phyloP scores from a whole-genome alignment of 805 yeast species.

The Saccharomyces eubayanus region DNA sequence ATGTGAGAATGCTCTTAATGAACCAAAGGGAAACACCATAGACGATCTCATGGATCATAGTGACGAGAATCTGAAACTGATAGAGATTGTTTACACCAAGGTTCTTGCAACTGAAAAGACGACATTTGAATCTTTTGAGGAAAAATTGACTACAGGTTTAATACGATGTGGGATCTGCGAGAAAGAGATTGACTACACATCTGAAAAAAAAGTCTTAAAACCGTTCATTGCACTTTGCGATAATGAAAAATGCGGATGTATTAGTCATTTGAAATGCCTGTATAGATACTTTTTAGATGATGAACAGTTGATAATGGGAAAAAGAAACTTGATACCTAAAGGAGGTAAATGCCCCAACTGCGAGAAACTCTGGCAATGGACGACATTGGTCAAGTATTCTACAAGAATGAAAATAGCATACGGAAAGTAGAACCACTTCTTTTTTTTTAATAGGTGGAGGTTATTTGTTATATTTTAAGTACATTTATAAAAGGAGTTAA shows the following conservation, averaged over 20 bases:
- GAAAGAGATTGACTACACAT: conserved; percentile 30
- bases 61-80: conserved; percentile 19
- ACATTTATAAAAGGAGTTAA: neutral
- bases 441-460: neutral
- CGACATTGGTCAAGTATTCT: conserved; percentile 22
- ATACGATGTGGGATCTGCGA: conserved; percentile 31
- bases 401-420: conserved; percentile 11
- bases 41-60: conserved; percentile 13
- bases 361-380: conserved; percentile 23
- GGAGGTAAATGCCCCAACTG: conserved; percentile 28
- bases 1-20: conserved; percentile 1
- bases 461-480: neutral
- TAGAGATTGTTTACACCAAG: conserved; percentile 21
- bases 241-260: conserved; percentile 25
- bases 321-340: conserved; percentile 22
- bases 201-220: conserved; percentile 18
- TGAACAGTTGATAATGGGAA: conserved; percentile 8
- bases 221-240: conserved; percentile 34
- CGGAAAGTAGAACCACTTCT: conserved; percentile 1
- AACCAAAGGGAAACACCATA: conserved; percentile 1
- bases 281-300: conserved; percentile 20
- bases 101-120: conserved; percentile 8
- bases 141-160: conserved; percentile 17
- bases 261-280: conserved; percentile 36
- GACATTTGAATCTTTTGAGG: conserved; percentile 11